Conservation (phyloP, 2,329 filamentous ascomycete species). For the Talaromyces islandicus region DNA sequence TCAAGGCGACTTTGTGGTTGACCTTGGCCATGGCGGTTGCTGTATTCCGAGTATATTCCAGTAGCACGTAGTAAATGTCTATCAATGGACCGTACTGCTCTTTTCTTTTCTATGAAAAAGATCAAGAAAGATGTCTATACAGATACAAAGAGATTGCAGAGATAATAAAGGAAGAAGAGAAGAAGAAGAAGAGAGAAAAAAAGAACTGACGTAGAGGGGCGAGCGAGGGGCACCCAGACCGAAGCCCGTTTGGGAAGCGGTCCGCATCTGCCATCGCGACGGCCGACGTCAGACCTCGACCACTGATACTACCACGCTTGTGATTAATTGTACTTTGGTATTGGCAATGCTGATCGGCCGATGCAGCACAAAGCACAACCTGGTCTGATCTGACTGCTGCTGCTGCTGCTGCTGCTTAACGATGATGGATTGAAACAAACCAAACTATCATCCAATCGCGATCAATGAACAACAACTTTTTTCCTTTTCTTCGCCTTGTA, state of each 20-base stretch:
- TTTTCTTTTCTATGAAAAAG: not conserved
- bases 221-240: slow-evolving; percentile 11
- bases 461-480: not conserved
- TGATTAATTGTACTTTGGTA: not conserved
- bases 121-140: not conserved
- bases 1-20: slow-evolving; percentile 65
- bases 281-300: slow-evolving; percentile 24
- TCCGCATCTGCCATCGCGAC: slow-evolving; percentile 19
- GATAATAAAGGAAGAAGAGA: not conserved
- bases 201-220: slow-evolving; percentile 2
- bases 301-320: not conserved
- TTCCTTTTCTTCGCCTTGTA: not conserved
- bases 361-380: not conserved
- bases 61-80: not conserved
- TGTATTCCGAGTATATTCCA: slow-evolving; percentile 2
- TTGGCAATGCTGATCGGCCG: not conserved
- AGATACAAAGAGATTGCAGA: slow-evolving; percentile 5
- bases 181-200: not conserved
- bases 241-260: slow-evolving; percentile 24
- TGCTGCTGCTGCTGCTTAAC: too few relatives aligned
- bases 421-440: not conserved
- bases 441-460: not conserved
- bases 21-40: slow-evolving; percentile 55
- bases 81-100: not conserved
- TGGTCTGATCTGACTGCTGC: not conserved